Evolutionary conservation across 2,329 filamentous ascomycete genomes (phyloP).

Genomic region (Dissoconium aciculare): DNA sequence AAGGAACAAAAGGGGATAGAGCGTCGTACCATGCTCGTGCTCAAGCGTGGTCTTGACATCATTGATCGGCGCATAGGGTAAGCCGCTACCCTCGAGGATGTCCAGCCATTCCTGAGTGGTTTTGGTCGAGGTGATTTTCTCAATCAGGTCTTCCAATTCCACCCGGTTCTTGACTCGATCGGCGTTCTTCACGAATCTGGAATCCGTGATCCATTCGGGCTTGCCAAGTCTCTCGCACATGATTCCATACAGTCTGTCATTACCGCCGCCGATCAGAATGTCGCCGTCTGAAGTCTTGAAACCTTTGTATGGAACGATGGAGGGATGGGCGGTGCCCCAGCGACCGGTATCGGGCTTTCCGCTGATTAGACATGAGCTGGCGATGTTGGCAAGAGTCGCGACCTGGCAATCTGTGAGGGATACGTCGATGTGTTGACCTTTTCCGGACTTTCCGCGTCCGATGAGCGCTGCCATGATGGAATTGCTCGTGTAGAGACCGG

Average conservation of each 20-base stretch:
- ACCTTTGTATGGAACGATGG: constrained; percentile 86
- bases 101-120: constrained; percentile 81
- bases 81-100: constrained; percentile 72
- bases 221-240: constrained; percentile 43
- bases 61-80: constrained; percentile 92
- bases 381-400: constrained; percentile 87
- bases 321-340: constrained; percentile 97
- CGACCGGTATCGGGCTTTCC: constrained; percentile 74
- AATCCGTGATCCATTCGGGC: constrained; percentile 43
- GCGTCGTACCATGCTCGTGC: constrained; percentile 65
- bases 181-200: constrained; percentile 44
- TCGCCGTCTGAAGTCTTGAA: constrained; percentile 53
- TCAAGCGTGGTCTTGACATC: constrained; percentile 74
- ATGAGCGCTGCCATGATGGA: constrained; percentile 87
- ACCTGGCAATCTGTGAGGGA: constrained; percentile 88
- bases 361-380: constrained; percentile 77
- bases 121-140: constrained; percentile 55
- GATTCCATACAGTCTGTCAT: constrained; percentile 47
- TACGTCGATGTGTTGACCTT: constrained; percentile 84
- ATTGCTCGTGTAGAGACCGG: constrained; percentile 87
- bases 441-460: constrained; percentile 56
- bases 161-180: constrained; percentile 53
- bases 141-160: constrained; percentile 65
- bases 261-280: constrained; percentile 49
- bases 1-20: no score